These are phyloP conservation scores for Botrytis deweyae DNA, from an alignment of 2,329 filamentous ascomycete species.

Conservation along the genomic window DNA sequence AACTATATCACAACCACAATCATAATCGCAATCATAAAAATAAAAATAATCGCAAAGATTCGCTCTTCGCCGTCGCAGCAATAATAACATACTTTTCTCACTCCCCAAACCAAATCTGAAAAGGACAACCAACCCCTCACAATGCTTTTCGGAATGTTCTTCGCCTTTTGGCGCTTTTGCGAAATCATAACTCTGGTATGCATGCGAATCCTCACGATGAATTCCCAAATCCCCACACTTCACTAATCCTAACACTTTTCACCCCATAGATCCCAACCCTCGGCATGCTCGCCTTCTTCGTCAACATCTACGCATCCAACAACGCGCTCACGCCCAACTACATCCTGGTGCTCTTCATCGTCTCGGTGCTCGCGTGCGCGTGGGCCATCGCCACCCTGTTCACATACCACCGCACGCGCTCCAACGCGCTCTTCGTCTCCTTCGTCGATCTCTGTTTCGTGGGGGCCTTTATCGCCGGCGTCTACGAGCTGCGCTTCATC, in stretches of 20 bases:
- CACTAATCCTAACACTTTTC: conserved; percentile 12
- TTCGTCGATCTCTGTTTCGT: conserved; percentile 61
- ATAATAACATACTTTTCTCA: neutral
- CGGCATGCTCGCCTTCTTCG: conserved; percentile 67
- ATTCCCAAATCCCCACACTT: neutral
- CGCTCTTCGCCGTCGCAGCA: neutral
- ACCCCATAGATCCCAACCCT: conserved; percentile 57
- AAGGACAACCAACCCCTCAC: conserved; percentile 17
- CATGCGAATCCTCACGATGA: conserved; percentile 36
- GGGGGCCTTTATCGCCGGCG: conserved; percentile 62
- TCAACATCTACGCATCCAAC: conserved; percentile 55
- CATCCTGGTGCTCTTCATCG: conserved; percentile 67
- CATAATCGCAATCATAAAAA: neutral
- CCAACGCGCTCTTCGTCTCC: conserved; percentile 61
- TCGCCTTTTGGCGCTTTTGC: conserved; percentile 60
- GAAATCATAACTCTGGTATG: conserved; percentile 64
- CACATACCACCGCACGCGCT: conserved; percentile 61
- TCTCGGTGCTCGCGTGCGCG: conserved; percentile 59
- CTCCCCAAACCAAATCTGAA: neutral
- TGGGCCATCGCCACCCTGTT: conserved; percentile 67
- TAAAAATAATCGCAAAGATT: neutral
- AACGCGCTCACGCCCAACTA: conserved; percentile 61
- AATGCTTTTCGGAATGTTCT: conserved; percentile 64
- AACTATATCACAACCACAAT: neutral
- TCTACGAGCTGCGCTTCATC: conserved; percentile 60